Percentiles rank a stretch among this genome's conserved stretches.
Conservation (phyloP, 805 yeast genomes). For the Metschnikowia cubensis region DNA sequence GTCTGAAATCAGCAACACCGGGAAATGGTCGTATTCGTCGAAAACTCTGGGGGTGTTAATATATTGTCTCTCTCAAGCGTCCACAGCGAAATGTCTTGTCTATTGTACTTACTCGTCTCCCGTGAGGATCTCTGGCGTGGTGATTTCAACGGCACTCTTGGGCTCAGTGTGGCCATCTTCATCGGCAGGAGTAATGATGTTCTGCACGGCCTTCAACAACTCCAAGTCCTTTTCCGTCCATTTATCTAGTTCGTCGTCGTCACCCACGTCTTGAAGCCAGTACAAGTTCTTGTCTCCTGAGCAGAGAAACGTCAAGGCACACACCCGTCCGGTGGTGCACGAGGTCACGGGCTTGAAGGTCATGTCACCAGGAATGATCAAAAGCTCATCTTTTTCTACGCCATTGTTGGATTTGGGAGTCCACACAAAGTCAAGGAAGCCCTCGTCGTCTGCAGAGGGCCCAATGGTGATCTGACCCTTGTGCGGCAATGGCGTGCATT, state of each 20-base stretch:
- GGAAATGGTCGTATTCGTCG: constrained; percentile 7
- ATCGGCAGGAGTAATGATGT: constrained; percentile 16
- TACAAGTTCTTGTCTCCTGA: constrained; percentile 57
- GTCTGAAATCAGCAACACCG: constrained; percentile 21
- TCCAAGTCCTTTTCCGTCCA: constrained; percentile 57
- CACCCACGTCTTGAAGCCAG: constrained; percentile 78
- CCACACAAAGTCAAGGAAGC: constrained; percentile 70
- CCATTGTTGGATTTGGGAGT: constrained; percentile 53
- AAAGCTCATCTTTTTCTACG: constrained; percentile 54
- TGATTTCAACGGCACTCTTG: neutral
- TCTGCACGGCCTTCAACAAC: constrained; percentile 27
- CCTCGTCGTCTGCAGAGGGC: constrained; percentile 66
- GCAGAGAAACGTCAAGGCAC: constrained; percentile 57
- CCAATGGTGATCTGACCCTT: constrained; percentile 64
- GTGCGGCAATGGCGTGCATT: constrained; percentile 65
- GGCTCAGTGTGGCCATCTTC: constrained; percentile 13
- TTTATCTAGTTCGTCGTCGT: constrained; percentile 54
- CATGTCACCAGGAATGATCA: constrained; percentile 83
- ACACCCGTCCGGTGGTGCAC: constrained; percentile 75
- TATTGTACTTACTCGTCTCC: constrained; percentile 14
- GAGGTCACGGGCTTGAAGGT: constrained; percentile 66
- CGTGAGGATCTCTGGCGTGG: constrained; percentile 2
- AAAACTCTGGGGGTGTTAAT: constrained; percentile 3
- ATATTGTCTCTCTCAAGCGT: constrained; percentile 4
- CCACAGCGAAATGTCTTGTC: constrained; percentile 11